phyloP scores from a whole-genome alignment of 2,329 filamentous ascomycete genomes.

The Calonectria fujianensis region DNA sequence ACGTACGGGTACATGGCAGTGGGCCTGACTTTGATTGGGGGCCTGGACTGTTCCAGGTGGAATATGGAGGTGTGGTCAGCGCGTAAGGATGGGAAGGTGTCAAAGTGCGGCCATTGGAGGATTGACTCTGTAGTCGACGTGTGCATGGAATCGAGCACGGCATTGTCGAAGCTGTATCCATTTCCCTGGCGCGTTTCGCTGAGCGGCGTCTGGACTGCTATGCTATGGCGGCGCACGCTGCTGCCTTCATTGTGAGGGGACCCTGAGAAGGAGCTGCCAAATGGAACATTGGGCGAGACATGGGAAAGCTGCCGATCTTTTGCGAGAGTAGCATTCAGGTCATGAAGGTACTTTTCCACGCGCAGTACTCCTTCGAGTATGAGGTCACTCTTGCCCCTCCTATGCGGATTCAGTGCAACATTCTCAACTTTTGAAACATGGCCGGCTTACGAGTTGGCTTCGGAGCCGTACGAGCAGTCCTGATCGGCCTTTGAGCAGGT shows the following conservation, averaged over 20 bases:
- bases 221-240: constrained; percentile 51
- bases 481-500: constrained; percentile 61
- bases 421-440: not conserved
- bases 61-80: constrained; percentile 68
- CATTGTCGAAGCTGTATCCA: constrained; percentile 64
- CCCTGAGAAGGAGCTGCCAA: constrained; percentile 51
- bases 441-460: constrained; percentile 64
- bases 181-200: constrained; percentile 49
- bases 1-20: constrained; percentile 65
- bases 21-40: constrained; percentile 58
- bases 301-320: constrained; percentile 45
- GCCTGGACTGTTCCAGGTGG: constrained; percentile 66
- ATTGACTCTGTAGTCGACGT: constrained; percentile 71
- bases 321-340: constrained; percentile 65
- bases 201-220: constrained; percentile 50
- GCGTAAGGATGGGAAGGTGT: constrained; percentile 65
- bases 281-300: constrained; percentile 45
- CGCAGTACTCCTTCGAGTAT: constrained; percentile 70
- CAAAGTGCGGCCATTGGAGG: constrained; percentile 71
- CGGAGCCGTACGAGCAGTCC: constrained; percentile 65
- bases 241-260: constrained; percentile 48
- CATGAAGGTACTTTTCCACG: constrained; percentile 67
- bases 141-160: constrained; percentile 69
- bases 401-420: constrained; percentile 41
- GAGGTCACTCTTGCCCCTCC: constrained; percentile 70